These are phyloP conservation scores for Lupinus albus DNA, from an alignment of 306 rosid genomes.

Conservation along the genomic window DNA sequence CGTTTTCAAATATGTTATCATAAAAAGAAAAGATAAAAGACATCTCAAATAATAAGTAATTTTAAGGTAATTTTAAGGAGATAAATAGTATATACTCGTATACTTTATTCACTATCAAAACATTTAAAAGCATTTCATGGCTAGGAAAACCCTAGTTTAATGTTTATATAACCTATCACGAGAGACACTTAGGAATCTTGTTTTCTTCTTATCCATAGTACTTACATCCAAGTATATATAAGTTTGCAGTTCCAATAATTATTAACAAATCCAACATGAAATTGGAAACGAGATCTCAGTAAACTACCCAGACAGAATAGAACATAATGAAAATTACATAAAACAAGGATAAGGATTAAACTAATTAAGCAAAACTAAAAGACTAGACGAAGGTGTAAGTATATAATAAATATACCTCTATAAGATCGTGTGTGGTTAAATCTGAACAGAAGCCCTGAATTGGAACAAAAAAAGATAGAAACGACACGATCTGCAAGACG, in stretches of 20 bases:
- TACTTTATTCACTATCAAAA: no score
- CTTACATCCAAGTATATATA: no score
- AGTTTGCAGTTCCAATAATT: no score
- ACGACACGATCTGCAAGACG: not conserved
- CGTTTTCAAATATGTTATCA: no score
- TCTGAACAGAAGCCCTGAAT: not conserved
- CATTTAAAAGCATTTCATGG: not conserved
- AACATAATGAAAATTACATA: not conserved
- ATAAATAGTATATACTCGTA: no score
- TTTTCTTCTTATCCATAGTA: not conserved
- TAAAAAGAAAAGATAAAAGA: no score
- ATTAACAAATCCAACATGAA: not conserved
- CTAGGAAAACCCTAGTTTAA: not conserved
- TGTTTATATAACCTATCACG: not conserved
- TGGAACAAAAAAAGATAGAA: conserved; percentile 11
- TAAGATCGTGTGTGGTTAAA: no score
- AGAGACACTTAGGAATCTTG: not conserved
- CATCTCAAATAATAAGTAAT: no score
- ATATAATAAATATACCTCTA: conserved; percentile 14
- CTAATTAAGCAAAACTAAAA: no score
- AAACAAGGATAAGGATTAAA: not conserved
- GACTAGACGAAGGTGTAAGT: no score
- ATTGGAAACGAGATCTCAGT: not conserved
- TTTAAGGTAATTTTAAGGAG: no score
- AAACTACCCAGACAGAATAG: not conserved